A percentile compares a stretch with the other conserved stretches of the same genome.
Conservation (phyloP, 148 eudicot genomes). For the Vaccinium corymbosum region DNA sequence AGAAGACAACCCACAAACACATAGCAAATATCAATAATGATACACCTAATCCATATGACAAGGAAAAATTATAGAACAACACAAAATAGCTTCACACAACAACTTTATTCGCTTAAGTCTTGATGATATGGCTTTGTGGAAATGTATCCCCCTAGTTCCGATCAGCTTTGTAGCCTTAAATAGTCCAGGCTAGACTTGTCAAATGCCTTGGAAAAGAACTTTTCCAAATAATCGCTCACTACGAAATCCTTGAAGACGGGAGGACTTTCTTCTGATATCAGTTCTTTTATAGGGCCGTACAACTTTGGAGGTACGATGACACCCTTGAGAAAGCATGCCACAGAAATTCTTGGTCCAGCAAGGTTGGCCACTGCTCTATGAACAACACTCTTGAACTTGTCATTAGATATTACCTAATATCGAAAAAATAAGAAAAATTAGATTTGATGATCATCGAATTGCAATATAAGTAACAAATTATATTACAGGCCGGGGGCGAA, state of each 20-base stretch:
- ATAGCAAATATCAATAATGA: background rate
- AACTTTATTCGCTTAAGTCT: background rate
- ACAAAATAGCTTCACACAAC: background rate
- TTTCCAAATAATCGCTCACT: conserved; percentile 12
- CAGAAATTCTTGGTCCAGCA: conserved; percentile 42
- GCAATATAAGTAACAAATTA: background rate
- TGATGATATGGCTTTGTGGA: background rate
- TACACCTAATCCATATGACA: background rate
- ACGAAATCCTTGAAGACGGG: conserved; percentile 13
- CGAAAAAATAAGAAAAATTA: background rate
- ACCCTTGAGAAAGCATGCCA: conserved; percentile 15
- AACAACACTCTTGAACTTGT: conserved; percentile 10
- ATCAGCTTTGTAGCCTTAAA: conserved; percentile 18
- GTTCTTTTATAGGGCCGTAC: conserved; percentile 16
- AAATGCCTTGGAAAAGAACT: conserved; percentile 15
- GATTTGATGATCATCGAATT: background rate
- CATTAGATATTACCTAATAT: conserved; percentile 31
- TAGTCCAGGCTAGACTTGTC: conserved; percentile 8
- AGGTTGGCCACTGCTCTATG: conserved; percentile 33
- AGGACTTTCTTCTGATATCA: conserved; percentile 23
- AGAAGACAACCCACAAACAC: no score
- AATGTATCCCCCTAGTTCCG: background rate
- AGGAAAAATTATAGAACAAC: background rate
- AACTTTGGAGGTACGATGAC: conserved; percentile 9
- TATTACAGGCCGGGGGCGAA: background rate